Conservation (phyloP, 257 asterid genomes). For the Linaria vulgaris region DNA sequence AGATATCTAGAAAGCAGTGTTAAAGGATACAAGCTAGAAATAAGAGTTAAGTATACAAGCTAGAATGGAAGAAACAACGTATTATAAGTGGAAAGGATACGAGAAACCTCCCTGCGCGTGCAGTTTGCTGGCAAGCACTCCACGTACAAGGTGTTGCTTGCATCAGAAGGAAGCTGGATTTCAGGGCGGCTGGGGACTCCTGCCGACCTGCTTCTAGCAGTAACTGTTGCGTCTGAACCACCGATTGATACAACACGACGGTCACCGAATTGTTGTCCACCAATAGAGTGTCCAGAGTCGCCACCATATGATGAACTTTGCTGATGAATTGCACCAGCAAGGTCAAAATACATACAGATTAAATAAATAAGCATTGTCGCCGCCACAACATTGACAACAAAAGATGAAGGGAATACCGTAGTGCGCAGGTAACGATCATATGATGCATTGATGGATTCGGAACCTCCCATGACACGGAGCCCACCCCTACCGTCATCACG, state of each 20-base stretch:
- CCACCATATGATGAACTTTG: slow-evolving; percentile 49
- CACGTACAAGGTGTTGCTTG: slow-evolving; percentile 67
- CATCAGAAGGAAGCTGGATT: slow-evolving; percentile 79
- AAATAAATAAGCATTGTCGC: background rate
- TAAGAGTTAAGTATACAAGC: background rate
- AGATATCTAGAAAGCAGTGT: slow-evolving; percentile 51
- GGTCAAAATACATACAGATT: background rate
- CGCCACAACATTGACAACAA: slow-evolving; percentile 11
- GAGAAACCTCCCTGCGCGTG: slow-evolving; percentile 81
- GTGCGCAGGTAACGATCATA: slow-evolving; percentile 77
- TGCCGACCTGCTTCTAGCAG: slow-evolving; percentile 44
- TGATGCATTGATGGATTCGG: slow-evolving; percentile 73
- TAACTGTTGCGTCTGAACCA: slow-evolving; percentile 41
- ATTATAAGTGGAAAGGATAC: slow-evolving; percentile 69
- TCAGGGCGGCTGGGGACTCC: slow-evolving; percentile 53
- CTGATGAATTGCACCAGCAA: slow-evolving; percentile 34
- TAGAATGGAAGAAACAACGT: no score
- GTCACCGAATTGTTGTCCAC: slow-evolving; percentile 53
- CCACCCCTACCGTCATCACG: slow-evolving; percentile 54
- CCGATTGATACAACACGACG: slow-evolving; percentile 50
- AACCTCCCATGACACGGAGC: slow-evolving; percentile 51
- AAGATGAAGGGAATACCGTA: slow-evolving; percentile 41
- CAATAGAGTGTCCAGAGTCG: slow-evolving; percentile 55
- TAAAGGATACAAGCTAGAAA: slow-evolving; percentile 40
- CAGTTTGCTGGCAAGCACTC: slow-evolving; percentile 59